phyloP scores from a whole-genome alignment of 805 yeast species.

The Myxozyma sirexii region DNA sequence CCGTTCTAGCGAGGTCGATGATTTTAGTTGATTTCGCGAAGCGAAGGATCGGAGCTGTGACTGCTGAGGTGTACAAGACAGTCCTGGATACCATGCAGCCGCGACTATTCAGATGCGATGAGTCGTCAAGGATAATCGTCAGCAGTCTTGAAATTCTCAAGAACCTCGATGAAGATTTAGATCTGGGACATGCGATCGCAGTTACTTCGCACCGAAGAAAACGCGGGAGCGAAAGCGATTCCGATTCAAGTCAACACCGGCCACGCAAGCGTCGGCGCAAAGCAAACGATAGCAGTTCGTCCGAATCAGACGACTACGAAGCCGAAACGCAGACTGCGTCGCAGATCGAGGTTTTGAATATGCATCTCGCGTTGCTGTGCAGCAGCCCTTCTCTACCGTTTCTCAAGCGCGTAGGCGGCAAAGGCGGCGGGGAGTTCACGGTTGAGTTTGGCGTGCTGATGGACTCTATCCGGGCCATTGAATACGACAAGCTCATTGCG shows the following conservation, averaged over 20 bases:
- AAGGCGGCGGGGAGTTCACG: slow-evolving; percentile 52
- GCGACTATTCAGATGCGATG: slow-evolving; percentile 44
- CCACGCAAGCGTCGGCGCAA: slow-evolving; percentile 7
- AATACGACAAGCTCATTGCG: slow-evolving; percentile 44
- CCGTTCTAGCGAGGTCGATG: slow-evolving; percentile 64
- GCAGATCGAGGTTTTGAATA: slow-evolving; percentile 16
- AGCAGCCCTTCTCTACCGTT: slow-evolving; percentile 58
- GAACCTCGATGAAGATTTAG: slow-evolving; percentile 29
- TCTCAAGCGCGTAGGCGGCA: slow-evolving; percentile 55
- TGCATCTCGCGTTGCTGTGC: slow-evolving; percentile 69
- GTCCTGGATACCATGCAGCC: slow-evolving; percentile 63
- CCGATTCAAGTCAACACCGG: neutral
- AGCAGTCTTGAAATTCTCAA: slow-evolving; percentile 44
- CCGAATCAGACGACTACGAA: slow-evolving; percentile 5
- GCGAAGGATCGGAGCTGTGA: slow-evolving; percentile 68
- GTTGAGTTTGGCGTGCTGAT: slow-evolving; percentile 43
- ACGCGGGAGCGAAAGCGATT: neutral
- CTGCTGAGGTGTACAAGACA: slow-evolving; percentile 64
- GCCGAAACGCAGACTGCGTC: slow-evolving; percentile 14
- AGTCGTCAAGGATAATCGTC: slow-evolving; percentile 39
- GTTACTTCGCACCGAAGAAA: neutral
- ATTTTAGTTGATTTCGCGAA: slow-evolving; percentile 65
- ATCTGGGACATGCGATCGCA: slow-evolving; percentile 33
- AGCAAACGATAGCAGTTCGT: neutral
- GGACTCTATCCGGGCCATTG: slow-evolving; percentile 38